Conservation (phyloP, 2,329 filamentous ascomycete species). For the Graphilbum fragrans region DNA sequence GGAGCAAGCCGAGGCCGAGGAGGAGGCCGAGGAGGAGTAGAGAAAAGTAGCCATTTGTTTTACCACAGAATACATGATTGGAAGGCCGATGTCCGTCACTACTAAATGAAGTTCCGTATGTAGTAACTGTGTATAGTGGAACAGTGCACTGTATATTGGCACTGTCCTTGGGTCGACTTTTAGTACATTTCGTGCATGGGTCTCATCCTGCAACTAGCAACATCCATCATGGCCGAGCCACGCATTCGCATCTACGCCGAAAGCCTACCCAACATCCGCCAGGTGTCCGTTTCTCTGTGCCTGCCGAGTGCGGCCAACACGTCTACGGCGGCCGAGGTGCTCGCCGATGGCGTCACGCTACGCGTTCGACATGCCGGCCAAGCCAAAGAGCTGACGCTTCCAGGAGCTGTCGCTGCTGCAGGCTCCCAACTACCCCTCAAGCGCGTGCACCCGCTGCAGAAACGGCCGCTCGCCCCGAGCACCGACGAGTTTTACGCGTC, state of each 20-base stretch:
- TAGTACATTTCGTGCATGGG: no score
- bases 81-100: no score
- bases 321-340: constrained; percentile 30
- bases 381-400: constrained; percentile 25
- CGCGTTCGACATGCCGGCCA: constrained; percentile 33
- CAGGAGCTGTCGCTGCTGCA: constrained; percentile 23
- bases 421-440: constrained; percentile 15
- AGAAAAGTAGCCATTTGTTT: not conserved
- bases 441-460: constrained; percentile 10
- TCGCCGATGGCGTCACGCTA: constrained; percentile 31
- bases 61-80: no score
- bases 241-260: constrained; percentile 44
- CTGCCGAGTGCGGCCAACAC: constrained; percentile 30
- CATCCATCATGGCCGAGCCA: not conserved
- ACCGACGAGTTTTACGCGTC: constrained; percentile 9
- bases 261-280: constrained; percentile 50
- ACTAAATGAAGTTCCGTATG: no score
- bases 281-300: constrained; percentile 46
- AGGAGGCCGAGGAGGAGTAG: constrained; percentile 28
- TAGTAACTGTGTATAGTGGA: no score
- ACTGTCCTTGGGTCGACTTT: no score
- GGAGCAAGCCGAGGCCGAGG: constrained; percentile 43
- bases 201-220: no score
- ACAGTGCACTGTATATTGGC: no score
- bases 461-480: constrained; percentile 9